Conservation (phyloP, 164 flowering plant species). For the Annona squamosa region DNA sequence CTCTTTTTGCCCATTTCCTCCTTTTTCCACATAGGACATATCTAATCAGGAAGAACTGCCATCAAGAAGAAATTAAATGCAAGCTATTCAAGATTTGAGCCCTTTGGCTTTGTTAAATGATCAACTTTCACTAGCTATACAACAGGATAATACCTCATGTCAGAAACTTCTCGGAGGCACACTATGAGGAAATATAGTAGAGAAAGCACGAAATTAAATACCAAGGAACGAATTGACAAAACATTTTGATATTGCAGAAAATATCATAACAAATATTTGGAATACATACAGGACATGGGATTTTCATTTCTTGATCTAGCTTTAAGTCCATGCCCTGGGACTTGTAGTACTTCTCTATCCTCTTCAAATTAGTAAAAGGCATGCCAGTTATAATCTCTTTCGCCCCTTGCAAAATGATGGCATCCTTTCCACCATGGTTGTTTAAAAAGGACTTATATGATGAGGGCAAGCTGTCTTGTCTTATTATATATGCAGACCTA, state of each 20-base stretch:
- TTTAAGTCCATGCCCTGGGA: constrained; percentile 50
- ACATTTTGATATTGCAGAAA: background rate
- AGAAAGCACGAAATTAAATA: background rate
- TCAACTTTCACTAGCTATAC: too few relatives aligned
- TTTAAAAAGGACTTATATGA: constrained; percentile 90
- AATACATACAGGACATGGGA: constrained; percentile 79
- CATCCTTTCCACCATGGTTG: constrained; percentile 85
- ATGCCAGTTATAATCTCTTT: constrained; percentile 58
- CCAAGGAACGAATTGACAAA: too few relatives aligned
- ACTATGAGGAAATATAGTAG: background rate
- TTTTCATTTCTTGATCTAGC: constrained; percentile 79
- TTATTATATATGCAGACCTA: constrained; percentile 93
- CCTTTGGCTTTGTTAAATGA: too few relatives aligned
- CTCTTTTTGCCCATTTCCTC: too few relatives aligned
- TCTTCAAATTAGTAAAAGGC: constrained; percentile 58
- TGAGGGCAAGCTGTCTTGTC: constrained; percentile 80
- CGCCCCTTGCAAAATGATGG: constrained; percentile 57
- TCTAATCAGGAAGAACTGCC: too few relatives aligned
- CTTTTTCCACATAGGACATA: too few relatives aligned
- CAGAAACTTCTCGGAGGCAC: too few relatives aligned
- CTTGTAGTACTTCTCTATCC: constrained; percentile 64
- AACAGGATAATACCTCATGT: too few relatives aligned
- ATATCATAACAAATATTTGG: background rate
- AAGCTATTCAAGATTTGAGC: too few relatives aligned
- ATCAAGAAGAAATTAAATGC: too few relatives aligned